A percentile compares a stretch with the other conserved stretches of the same genome.
Conservation (phyloP, 2,329 filamentous ascomycete species). For the Claviceps sp. region DNA sequence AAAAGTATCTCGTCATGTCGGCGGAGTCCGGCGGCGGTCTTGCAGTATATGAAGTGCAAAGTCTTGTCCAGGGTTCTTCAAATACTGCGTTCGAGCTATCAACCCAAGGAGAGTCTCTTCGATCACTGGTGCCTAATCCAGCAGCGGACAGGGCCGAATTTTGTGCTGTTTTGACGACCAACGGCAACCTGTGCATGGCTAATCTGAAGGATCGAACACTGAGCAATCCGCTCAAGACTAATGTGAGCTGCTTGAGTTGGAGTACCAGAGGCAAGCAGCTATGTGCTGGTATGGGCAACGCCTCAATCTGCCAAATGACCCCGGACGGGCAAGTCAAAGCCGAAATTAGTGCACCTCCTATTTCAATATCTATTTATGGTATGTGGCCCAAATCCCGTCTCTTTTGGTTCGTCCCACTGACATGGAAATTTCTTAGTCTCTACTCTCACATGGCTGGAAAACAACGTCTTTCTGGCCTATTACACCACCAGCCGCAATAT, state of each 20-base stretch:
- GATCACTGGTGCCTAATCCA: conserved; percentile 70
- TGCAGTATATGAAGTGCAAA: conserved; percentile 66
- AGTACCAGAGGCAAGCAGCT: conserved; percentile 89
- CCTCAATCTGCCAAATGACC: conserved; percentile 70
- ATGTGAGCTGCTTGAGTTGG: conserved; percentile 80
- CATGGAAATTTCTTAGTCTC: conserved; percentile 41
- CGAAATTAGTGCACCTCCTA: conserved; percentile 64
- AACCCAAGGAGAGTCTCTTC: conserved; percentile 62
- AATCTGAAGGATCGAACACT: conserved; percentile 58
- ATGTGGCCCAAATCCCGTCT: conserved; percentile 17
- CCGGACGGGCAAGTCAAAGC: conserved; percentile 66
- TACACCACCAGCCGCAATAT: conserved; percentile 56
- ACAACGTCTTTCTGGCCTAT: conserved; percentile 68
- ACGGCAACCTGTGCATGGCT: conserved; percentile 72
- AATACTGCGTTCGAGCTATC: conserved; percentile 61
- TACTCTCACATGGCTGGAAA: conserved; percentile 77
- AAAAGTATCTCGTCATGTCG: conserved; percentile 69
- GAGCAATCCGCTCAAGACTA: conserved; percentile 52
- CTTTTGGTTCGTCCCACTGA: conserved; percentile 6
- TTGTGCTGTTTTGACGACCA: conserved; percentile 66
- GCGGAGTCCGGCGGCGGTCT: conserved; percentile 71
- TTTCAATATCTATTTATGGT: conserved; percentile 55
- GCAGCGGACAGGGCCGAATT: conserved; percentile 57
- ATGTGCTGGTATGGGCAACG: conserved; percentile 71
- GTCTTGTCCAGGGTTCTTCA: conserved; percentile 51